Percentiles rank a stretch among this genome's conserved stretches.
Evolutionary conservation across 1,139 yeast genomes (phyloP).

Genomic region (Yarrowia galli): DNA sequence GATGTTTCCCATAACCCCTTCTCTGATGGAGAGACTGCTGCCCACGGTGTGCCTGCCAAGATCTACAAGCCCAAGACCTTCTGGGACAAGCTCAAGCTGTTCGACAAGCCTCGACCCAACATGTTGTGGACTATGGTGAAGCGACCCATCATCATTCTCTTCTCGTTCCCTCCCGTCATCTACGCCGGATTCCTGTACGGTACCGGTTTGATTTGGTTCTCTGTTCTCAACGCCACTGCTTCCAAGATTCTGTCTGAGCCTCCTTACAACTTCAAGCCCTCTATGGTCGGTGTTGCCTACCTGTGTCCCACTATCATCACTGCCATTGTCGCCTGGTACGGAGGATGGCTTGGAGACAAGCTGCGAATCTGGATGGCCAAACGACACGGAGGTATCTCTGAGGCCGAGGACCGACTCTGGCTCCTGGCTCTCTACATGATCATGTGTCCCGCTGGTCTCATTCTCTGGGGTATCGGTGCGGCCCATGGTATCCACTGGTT

Average conservation of each 20-base stretch:
- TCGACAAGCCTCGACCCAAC: constrained; percentile 41
- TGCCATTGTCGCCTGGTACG: constrained; percentile 71
- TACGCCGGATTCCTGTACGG: constrained; percentile 73
- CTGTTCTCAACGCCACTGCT: constrained; percentile 64
- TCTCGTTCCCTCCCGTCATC: constrained; percentile 62
- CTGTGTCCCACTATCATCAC: constrained; percentile 80
- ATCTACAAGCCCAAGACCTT: constrained; percentile 41
- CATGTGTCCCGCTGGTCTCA: constrained; percentile 72
- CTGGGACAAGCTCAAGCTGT: constrained; percentile 53
- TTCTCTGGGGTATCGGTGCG: constrained; percentile 81
- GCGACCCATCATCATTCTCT: constrained; percentile 45
- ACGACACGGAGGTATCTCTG: constrained; percentile 69
- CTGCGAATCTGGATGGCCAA: constrained; percentile 73
- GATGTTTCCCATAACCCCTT: constrained; percentile 3
- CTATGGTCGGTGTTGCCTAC: constrained; percentile 81
- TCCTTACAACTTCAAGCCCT: constrained; percentile 72
- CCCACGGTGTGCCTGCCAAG: constrained; percentile 1
- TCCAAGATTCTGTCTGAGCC: constrained; percentile 58
- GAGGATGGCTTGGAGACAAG: constrained; percentile 71
- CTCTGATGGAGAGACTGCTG: constrained; percentile 1
- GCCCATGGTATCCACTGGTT: constrained; percentile 68
- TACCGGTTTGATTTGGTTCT: constrained; percentile 64
- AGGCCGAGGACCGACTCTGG: constrained; percentile 80
- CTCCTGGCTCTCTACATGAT: constrained; percentile 68
- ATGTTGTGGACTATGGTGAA: constrained; percentile 44